Conservation (phyloP, 805 yeast genomes). For the Saturnispora ahearnii region DNA sequence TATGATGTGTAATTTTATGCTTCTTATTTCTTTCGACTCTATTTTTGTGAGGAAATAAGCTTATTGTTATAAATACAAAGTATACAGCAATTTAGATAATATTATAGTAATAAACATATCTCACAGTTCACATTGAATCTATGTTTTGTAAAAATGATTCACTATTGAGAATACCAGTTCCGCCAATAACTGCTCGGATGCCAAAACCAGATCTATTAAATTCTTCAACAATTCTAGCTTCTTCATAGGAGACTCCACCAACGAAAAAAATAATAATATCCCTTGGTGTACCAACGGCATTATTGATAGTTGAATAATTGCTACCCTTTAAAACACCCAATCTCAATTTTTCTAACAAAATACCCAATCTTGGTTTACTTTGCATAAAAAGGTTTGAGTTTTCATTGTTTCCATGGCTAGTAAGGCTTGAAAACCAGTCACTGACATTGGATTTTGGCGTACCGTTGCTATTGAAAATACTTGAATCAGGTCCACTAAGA, state of each 20-base stretch:
- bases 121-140: constrained; percentile 7
- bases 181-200: constrained; percentile 71
- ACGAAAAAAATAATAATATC: constrained; percentile 65
- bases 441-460: constrained; percentile 17
- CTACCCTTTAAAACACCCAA: constrained; percentile 17
- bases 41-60: too few species aligned
- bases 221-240: constrained; percentile 72
- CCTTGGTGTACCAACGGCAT: constrained; percentile 32
- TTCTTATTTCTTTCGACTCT: constrained; percentile 4
- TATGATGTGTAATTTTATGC: constrained; percentile 38
- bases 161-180: constrained; percentile 52
- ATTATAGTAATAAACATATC: too few species aligned
- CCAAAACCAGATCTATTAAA: constrained; percentile 49
- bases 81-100: too few species aligned
- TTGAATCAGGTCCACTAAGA: constrained; percentile 28
- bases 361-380: constrained; percentile 67
- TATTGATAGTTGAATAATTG: constrained; percentile 14
- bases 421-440: constrained; percentile 27
- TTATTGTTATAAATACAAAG: too few species aligned
- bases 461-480: constrained; percentile 21
- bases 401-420: constrained; percentile 27
- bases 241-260: constrained; percentile 92
- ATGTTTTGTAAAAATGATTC: constrained; percentile 28
- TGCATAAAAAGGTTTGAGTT: constrained; percentile 81
- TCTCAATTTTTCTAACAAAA: constrained; percentile 34